These are phyloP conservation scores for Penicillium oxalicum DNA, from an alignment of 2,329 filamentous ascomycete genomes.

Conservation along the genomic window DNA sequence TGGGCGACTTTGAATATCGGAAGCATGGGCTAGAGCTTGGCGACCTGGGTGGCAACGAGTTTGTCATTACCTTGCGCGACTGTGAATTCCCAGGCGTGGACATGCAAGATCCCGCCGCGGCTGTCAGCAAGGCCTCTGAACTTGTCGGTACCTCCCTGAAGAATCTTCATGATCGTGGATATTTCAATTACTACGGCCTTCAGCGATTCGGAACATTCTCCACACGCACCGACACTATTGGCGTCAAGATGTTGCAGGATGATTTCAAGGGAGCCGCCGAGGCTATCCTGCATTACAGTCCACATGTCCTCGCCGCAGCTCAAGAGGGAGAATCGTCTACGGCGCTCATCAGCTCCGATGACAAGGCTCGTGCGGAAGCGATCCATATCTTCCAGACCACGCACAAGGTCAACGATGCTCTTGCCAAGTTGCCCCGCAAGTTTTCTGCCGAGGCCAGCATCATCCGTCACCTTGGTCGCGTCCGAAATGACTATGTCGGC, in stretches of 20 bases:
- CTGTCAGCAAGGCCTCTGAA: slow-evolving; percentile 38
- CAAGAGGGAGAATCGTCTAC: slow-evolving; percentile 40
- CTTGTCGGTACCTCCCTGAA: slow-evolving; percentile 54
- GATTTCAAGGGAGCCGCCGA: slow-evolving; percentile 77
- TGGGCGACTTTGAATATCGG: slow-evolving; percentile 79
- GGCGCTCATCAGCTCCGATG: slow-evolving; percentile 62
- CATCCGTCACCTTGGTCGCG: slow-evolving; percentile 63
- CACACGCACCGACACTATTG: slow-evolving; percentile 78
- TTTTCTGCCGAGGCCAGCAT: slow-evolving; percentile 76
- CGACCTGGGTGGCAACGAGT: slow-evolving; percentile 83
- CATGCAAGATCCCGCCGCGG: slow-evolving; percentile 42
- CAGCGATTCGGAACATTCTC: slow-evolving; percentile 89
- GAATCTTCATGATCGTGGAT: slow-evolving; percentile 67
- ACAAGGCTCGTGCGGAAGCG: slow-evolving; percentile 70
- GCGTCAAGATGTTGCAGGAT: slow-evolving; percentile 73
- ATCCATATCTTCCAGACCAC: slow-evolving; percentile 67
- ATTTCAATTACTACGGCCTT: slow-evolving; percentile 97
- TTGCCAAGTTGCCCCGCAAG: slow-evolving; percentile 66
- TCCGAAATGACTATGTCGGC: slow-evolving; percentile 67
- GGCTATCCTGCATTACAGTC: slow-evolving; percentile 67
- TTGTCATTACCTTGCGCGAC: slow-evolving; percentile 84
- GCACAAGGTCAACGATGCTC: slow-evolving; percentile 54
- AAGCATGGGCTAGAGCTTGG: slow-evolving; percentile 70
- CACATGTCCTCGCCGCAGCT: slow-evolving; percentile 54
- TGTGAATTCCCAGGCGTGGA: slow-evolving; percentile 56